A percentile compares a stretch with the other conserved stretches of the same genome.
phyloP scores from a whole-genome alignment of 2,329 filamentous ascomycete genomes.

The Escovopsis sp. region DNA sequence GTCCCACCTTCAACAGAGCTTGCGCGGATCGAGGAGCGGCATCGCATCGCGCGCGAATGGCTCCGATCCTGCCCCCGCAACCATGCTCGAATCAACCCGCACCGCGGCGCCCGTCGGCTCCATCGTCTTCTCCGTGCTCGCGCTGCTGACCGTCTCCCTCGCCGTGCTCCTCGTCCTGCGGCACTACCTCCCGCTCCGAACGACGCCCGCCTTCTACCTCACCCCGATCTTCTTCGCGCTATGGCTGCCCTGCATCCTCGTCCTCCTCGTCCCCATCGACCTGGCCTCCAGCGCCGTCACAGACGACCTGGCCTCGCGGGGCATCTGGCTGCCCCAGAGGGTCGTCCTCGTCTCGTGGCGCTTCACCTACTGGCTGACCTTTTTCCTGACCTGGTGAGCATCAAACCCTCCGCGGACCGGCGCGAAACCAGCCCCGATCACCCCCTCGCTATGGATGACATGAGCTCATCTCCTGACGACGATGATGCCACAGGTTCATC shows the following conservation, averaged over 20 bases:
- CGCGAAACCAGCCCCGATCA: too few species aligned
- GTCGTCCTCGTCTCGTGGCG: slow-evolving; percentile 81
- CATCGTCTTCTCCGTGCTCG: slow-evolving; percentile 58
- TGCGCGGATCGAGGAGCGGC: too few species aligned
- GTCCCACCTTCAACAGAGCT: background rate
- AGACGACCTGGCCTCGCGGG: slow-evolving; percentile 54
- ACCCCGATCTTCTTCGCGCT: slow-evolving; percentile 94
- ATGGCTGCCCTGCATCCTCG: slow-evolving; percentile 78
- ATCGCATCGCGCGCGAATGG: slow-evolving; percentile 10
- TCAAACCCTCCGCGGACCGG: background rate
- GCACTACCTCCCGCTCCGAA: slow-evolving; percentile 78
- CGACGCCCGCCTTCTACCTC: slow-evolving; percentile 77
- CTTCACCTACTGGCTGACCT: slow-evolving; percentile 95
- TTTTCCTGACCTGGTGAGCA: slow-evolving; percentile 75
- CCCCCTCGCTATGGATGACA: too few species aligned
- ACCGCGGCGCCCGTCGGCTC: slow-evolving; percentile 55
- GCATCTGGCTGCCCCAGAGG: slow-evolving; percentile 73
- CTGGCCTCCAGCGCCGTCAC: slow-evolving; percentile 71
- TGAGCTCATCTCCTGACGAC: background rate
- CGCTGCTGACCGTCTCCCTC: slow-evolving; percentile 59
- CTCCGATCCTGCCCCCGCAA: background rate
- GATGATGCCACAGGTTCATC: slow-evolving; percentile 48
- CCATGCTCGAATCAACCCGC: background rate
- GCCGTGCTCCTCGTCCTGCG: slow-evolving; percentile 73
- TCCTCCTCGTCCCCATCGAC: slow-evolving; percentile 89